Evolutionary conservation across 139 green algal genomes (phyloP), one percentile per base, ranked within the genome.

Genomic region (Coccomyxa sp.): DNA sequence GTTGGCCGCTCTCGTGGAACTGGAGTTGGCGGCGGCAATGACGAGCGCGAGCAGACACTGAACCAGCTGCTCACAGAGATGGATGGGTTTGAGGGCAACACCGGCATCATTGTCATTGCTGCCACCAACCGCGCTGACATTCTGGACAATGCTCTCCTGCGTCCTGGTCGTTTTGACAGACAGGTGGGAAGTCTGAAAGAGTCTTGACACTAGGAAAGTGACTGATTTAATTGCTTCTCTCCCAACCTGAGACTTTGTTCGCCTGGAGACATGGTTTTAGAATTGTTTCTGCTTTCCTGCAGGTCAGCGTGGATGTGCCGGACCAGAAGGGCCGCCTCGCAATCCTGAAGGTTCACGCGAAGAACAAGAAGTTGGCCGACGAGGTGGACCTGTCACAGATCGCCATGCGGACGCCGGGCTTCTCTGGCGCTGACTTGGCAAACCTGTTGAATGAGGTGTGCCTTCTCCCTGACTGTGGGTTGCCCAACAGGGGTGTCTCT

Each of bases 81-180:
- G 90, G 89, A 93, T 79, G 89, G 90, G 30, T 95, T 93, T 79
- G 90, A 92, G 87, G 97, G 97, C 87, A 99, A 99, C 94, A 98
- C 95, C 17, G 96, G 97, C 77, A 93, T 98, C 85, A 99, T 99
- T 80, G 95, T 99, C 31, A 92, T 99, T 75, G 96, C 96, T n/a
- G 96, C 97, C 79, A 99, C 96, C 86, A 99, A 98, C 91, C 86
- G 97, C 45, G 95, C 96, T 38, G 97, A 99, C 87, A 98, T 99
- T 74, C 92, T 99, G 85, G 97, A 99, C 88, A 91, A 91, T 78
- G 97, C 97, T 0, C 94, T 99, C 80, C 95, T 99, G 85, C 95
- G 97, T 63, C 97, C 97, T 58, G 97, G 97, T 10, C 95, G 97
- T 85, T 99, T 99, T 82, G 97, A 99, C 82, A 88, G 95, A 81